phyloP scores from a whole-genome alignment of 495 filamentous ascomycete genomes.

The Aspergillus kassunensis region DNA sequence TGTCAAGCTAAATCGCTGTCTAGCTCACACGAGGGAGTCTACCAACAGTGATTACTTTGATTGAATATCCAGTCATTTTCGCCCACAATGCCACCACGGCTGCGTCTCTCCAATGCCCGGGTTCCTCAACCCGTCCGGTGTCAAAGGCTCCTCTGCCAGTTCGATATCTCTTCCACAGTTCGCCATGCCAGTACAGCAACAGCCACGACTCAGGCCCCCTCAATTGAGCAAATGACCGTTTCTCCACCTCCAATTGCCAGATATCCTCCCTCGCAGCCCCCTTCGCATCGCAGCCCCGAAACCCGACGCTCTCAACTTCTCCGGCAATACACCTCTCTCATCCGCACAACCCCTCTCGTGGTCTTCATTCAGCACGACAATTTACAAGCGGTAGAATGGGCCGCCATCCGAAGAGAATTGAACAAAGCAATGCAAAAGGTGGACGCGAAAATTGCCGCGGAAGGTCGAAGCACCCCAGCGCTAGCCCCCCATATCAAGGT shows the following conservation, averaged over 20 bases:
- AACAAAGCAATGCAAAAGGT: conserved; percentile 61
- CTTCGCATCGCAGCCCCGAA: conserved; percentile 80
- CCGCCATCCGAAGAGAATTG: conserved; percentile 79
- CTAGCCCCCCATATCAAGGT: conserved; percentile 61
- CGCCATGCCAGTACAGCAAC: conserved; percentile 34
- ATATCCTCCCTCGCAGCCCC: conserved; percentile 73
- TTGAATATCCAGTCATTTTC: background rate
- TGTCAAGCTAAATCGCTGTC: background rate
- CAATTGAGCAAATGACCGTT: conserved; percentile 49
- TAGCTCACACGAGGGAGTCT: background rate
- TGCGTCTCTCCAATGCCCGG: conserved; percentile 32
- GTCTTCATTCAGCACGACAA: conserved; percentile 98
- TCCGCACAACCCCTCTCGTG: conserved; percentile 83
- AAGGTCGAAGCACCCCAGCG: conserved; percentile 37
- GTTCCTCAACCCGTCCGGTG: conserved; percentile 29
- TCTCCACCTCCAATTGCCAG: conserved; percentile 50
- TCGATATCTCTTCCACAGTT: conserved; percentile 29
- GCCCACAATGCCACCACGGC: conserved; percentile 45
- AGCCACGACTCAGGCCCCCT: conserved; percentile 46
- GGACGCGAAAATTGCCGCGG: conserved; percentile 51
- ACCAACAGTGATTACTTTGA: background rate
- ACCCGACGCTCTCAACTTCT: conserved; percentile 93
- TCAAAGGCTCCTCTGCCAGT: conserved; percentile 31
- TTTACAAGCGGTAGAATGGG: conserved; percentile 82
- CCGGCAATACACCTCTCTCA: conserved; percentile 86